Percentiles rank a stretch among this genome's conserved stretches.
phyloP scores from a whole-genome alignment of 2,329 filamentous ascomycete genomes.

The Blastomyces silverae region DNA sequence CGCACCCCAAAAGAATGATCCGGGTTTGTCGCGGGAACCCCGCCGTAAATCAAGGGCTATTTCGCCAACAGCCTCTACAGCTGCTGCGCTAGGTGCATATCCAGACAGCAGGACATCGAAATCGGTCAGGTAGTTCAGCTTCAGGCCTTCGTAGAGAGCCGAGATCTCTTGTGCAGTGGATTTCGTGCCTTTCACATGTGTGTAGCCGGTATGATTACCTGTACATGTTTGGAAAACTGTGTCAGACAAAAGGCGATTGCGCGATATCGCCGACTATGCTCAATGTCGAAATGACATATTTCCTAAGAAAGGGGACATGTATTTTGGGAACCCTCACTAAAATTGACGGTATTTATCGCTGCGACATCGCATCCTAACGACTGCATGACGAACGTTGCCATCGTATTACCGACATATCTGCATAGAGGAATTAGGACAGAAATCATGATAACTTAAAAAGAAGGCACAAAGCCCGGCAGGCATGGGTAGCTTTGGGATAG shows the following conservation, averaged over 20 bases:
- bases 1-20: conserved; percentile 80
- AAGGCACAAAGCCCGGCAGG: background rate
- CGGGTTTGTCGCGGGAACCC: conserved; percentile 55
- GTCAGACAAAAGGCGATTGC: conserved; percentile 1
- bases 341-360: conserved; percentile 92
- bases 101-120: conserved; percentile 95
- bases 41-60: conserved; percentile 75
- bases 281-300: conserved; percentile 5
- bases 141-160: conserved; percentile 76
- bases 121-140: conserved; percentile 73
- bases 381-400: conserved; percentile 92
- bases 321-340: conserved; percentile 58
- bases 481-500: background rate
- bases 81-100: conserved; percentile 82
- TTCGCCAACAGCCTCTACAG: conserved; percentile 72
- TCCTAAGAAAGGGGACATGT: conserved; percentile 10
- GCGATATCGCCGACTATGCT: background rate
- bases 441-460: background rate
- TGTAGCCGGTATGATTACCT: conserved; percentile 96
- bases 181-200: conserved; percentile 76
- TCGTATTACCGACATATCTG: conserved; percentile 92
- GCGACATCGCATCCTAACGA: conserved; percentile 88
- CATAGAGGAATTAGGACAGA: conserved; percentile 10
- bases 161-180: conserved; percentile 74
- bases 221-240: conserved; percentile 16